These are phyloP conservation scores for Xylaria sp. DNA, from an alignment of 2,329 filamentous ascomycete species.

Conservation along the genomic window DNA sequence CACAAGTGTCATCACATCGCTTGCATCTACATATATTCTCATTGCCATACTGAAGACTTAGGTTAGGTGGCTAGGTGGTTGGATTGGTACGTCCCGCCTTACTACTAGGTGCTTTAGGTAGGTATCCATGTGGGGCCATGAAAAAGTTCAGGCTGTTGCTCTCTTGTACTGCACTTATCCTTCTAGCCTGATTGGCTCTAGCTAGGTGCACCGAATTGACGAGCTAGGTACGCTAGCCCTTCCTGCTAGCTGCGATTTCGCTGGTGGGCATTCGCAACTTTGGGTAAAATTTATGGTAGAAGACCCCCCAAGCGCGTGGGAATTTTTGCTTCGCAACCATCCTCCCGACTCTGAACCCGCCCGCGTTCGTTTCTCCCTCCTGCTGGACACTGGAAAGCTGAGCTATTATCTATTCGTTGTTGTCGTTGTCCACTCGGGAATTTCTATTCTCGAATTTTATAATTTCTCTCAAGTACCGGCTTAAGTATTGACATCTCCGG, in stretches of 20 bases:
- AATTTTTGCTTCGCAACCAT: constrained; percentile 29
- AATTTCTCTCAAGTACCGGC: constrained; percentile 2
- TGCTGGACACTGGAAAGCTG: not conserved
- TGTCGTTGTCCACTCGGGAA: not conserved
- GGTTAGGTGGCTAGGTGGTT: too few species aligned
- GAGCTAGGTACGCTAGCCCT: not conserved
- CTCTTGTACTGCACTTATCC: not conserved
- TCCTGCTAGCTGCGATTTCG: constrained; percentile 22
- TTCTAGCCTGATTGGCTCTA: constrained; percentile 17
- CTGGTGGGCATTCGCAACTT: constrained; percentile 18
- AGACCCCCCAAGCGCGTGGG: constrained; percentile 10
- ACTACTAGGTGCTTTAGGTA: too few species aligned
- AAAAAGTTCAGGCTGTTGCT: not conserved
- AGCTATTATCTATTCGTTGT: constrained; percentile 2
- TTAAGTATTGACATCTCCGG: not conserved
- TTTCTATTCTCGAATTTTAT: not conserved
- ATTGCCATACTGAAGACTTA: too few species aligned
- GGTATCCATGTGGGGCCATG: not conserved
- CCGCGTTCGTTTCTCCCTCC: constrained; percentile 12
- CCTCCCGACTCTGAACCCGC: constrained; percentile 10
- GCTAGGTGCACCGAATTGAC: not conserved
- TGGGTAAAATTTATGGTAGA: constrained; percentile 28
- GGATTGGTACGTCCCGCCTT: too few species aligned
- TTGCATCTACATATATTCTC: too few species aligned
- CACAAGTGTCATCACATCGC: too few species aligned